Evolutionary conservation across 306 rosid genomes (phyloP).

Genomic region (Cicer yamashitae): DNA sequence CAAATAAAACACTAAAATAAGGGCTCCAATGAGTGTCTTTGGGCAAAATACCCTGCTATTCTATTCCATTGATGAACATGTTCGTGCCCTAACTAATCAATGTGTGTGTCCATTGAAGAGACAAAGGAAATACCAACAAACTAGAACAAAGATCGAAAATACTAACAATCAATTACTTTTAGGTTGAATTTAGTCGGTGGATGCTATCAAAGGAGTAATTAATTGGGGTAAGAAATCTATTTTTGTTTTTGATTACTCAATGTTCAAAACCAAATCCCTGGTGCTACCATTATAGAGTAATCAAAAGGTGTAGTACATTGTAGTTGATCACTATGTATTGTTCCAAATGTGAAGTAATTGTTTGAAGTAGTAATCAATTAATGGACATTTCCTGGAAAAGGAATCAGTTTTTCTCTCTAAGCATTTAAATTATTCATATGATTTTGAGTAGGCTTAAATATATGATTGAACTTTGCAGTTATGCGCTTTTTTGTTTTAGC

Average conservation of each 20-base stretch:
- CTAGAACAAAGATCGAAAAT: neutral
- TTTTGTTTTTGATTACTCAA: no score
- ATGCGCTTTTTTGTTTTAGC: no score
- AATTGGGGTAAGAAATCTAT: neutral
- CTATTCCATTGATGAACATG: neutral
- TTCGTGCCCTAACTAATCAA: neutral
- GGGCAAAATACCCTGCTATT: neutral
- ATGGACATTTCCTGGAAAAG: neutral
- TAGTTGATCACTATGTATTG: neutral
- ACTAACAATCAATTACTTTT: neutral
- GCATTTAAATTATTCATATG: conserved; percentile 4
- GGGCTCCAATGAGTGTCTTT: neutral
- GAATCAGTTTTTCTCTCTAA: neutral
- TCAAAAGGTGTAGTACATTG: neutral
- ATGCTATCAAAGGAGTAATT: neutral
- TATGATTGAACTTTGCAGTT: no score
- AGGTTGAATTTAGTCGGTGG: neutral
- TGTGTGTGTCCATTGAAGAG: neutral
- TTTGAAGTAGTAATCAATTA: neutral
- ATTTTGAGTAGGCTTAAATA: neutral
- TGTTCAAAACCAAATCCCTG: no score
- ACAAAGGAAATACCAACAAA: neutral
- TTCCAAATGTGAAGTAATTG: neutral
- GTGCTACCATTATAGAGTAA: no score
- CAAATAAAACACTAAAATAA: conserved; percentile 3